Base-by-base conservation (phyloP, 1,284 basidiomycete species). In the Neonothopanus nambi region DNA sequence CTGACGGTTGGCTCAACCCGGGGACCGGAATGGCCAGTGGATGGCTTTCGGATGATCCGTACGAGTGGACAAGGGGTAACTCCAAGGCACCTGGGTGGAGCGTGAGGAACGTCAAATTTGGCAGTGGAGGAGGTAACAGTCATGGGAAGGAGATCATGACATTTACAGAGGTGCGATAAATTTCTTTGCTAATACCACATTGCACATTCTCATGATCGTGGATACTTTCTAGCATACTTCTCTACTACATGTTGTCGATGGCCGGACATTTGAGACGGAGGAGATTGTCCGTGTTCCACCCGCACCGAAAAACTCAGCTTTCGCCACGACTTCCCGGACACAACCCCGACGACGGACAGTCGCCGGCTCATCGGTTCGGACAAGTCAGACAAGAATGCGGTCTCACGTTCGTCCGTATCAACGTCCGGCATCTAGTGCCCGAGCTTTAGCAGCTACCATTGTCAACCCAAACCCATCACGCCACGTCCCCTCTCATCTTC, bases 41-140 rank as follows among this genome's bases (percentile, higher is more conserved):
- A 12, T 82, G 80, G 76, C 60, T 85, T 57, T 80, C 75, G 17
- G 84, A 88, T 47, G 78, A 84, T 54, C 78, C 81, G 41, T 82
- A 77, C 76, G 85, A 87, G 52, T 87, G 84, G 86, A 76, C 79
- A 9, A 72, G 79, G 55, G 74, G 76, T 0, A 71, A 68, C 44
- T 74, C 74, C 18, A 76, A 73, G 52, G 85, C 86, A 0, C 87
- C 88, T 1, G 86, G 86, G 0, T 91, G 89, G 81, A 88, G 89
- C 52, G 86, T 87, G 18, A 71, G 91, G 49, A 87, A 77, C 54
- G 79, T 93, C 61, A 91, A 91, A 66, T 93, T 93, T 68, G 84
- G 85, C 52, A 71, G 80, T 39, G 74, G 78, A 48, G 65, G 76
- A 54, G 56, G 72, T 56, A 58, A 63, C 54, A 67, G 70, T 49